These are phyloP conservation scores for Carex arenaria DNA, from an alignment of 202 grass and related monocot species.

Conservation along the genomic window DNA sequence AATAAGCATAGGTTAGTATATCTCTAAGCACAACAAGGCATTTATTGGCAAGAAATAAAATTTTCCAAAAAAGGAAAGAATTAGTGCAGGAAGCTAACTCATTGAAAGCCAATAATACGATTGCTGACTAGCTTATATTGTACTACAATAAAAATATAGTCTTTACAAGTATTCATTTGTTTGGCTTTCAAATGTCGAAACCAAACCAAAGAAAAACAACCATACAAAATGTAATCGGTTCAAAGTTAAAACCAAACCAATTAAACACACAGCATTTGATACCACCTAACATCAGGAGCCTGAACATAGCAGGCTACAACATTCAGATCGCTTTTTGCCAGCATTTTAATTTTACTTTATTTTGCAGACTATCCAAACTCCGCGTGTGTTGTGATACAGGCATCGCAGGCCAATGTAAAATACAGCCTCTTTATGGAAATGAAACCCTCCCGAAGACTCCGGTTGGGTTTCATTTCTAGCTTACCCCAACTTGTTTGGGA, in stretches of 20 bases:
- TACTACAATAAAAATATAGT: background rate
- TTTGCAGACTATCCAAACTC: background rate
- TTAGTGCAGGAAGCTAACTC: background rate
- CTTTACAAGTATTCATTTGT: background rate
- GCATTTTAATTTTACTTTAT: background rate
- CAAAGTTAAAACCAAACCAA: background rate
- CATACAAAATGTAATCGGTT: background rate
- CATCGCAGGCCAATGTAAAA: no score
- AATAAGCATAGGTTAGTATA: conserved; percentile 14
- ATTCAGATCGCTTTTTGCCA: background rate
- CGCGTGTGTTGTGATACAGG: no score
- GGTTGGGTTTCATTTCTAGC: no score
- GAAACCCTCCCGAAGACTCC: no score
- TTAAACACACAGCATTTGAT: background rate
- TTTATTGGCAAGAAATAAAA: background rate
- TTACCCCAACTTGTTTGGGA: no score
- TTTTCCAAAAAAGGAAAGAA: background rate
- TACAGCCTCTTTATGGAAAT: no score
- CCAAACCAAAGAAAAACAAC: no score
- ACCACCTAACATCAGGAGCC: background rate
- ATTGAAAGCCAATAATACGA: background rate
- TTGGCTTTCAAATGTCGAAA: background rate
- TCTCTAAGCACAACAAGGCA: background rate
- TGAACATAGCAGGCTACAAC: background rate
- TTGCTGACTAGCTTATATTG: background rate